A percentile compares a stretch with the other conserved stretches of the same genome.
These are phyloP conservation scores for Carex pumila DNA, from an alignment of 176 grass and related monocot genomes.

Conservation along the genomic window DNA sequence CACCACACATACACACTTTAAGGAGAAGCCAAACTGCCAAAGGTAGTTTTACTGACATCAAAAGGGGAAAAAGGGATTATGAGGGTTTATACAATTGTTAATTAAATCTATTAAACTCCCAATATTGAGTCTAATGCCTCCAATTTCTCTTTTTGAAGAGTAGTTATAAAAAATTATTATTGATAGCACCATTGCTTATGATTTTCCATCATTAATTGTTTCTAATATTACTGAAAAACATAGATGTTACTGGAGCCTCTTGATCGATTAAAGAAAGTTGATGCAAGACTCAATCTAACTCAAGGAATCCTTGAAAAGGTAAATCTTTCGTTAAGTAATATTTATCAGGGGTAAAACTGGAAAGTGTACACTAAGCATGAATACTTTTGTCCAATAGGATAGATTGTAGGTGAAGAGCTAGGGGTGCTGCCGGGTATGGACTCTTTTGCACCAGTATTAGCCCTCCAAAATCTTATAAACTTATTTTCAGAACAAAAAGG, in stretches of 20 bases:
- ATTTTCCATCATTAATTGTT: not conserved
- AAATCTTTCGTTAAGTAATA: constrained; percentile 8
- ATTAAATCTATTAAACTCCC: not conserved
- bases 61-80: not conserved
- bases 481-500: constrained; percentile 56
- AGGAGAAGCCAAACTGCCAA: too few relatives aligned
- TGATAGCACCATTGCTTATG: not conserved
- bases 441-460: constrained; percentile 51
- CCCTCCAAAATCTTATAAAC: constrained; percentile 67
- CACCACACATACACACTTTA: not conserved
- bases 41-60: not conserved
- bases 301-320: constrained; percentile 89
- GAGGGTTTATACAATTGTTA: not conserved
- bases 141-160: not conserved
- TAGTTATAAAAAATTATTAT: not conserved
- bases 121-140: not conserved
- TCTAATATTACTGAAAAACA: constrained; percentile 13
- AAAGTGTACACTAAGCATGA: constrained; percentile 19
- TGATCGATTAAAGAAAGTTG: constrained; percentile 75
- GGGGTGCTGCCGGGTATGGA: constrained; percentile 90
- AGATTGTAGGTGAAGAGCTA: constrained; percentile 90
- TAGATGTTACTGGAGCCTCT: constrained; percentile 83
- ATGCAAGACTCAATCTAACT: constrained; percentile 65
- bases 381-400: constrained; percentile 45
- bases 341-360: not conserved